These are phyloP conservation scores for Lupinus albus DNA, from an alignment of 306 rosid genomes.

Conservation along the genomic window DNA sequence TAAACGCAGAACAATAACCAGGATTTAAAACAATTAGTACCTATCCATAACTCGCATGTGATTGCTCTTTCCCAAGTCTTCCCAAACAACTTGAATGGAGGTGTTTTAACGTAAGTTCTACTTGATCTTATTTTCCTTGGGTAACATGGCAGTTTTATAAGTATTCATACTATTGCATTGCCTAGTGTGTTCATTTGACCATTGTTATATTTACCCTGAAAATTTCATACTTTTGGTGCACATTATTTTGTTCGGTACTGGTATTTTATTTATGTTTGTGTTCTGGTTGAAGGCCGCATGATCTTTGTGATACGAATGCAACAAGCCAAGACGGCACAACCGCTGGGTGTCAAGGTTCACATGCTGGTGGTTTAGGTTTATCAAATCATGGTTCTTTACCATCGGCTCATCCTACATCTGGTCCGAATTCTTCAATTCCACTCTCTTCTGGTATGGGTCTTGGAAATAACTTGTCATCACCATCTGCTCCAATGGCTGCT, in stretches of 20 bases:
- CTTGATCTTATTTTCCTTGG: neutral
- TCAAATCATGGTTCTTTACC: slow-evolving; percentile 71
- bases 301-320: slow-evolving; percentile 79
- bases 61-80: slow-evolving; percentile 65
- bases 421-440: slow-evolving; percentile 65
- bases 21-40: slow-evolving; percentile 66
- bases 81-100: slow-evolving; percentile 79
- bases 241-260: slow-evolving; percentile 21
- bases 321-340: slow-evolving; percentile 65
- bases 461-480: slow-evolving; percentile 65
- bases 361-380: slow-evolving; percentile 66
- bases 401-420: slow-evolving; percentile 65
- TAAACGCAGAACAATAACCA: slow-evolving; percentile 65
- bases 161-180: slow-evolving; percentile 18
- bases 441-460: slow-evolving; percentile 75
- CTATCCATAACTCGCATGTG: slow-evolving; percentile 76
- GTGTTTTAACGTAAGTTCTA: slow-evolving; percentile 75
- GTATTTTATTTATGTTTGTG: slow-evolving; percentile 36
- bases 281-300: slow-evolving; percentile 87
- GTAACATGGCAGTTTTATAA: neutral
- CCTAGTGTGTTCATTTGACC: slow-evolving; percentile 23
- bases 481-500: slow-evolving; percentile 60
- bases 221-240: slow-evolving; percentile 24
- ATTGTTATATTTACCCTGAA: slow-evolving; percentile 9
- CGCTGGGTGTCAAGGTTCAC: slow-evolving; percentile 75